Evolutionary conservation across 192 early-diverging fungal species (phyloP), one percentile per base, ranked within the genome.

Genomic region (Dimargaris cristalligena): DNA sequence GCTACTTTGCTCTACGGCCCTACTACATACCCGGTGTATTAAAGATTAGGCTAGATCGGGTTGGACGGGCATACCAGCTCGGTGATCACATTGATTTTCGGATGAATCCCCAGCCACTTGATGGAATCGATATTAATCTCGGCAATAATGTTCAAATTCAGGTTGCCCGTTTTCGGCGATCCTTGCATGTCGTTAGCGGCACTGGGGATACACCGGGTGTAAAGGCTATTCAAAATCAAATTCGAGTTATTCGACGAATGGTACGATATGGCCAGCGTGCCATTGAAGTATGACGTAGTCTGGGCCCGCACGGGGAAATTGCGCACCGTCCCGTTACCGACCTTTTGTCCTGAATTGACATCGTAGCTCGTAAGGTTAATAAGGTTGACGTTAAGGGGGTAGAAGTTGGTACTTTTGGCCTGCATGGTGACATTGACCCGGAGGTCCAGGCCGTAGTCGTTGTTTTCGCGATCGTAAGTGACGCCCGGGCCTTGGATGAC

Each of bases 401-500:
- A 74, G 30, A 74, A 74, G 34, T 68, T 74, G 44, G 65, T 66
- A 59, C 69, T 74, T 34, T 71, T 66, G 10, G 68, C 68, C 58
- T 64, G 66, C 41, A 71, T 68, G 23, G 59, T 74, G 30, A 74
- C 56, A 33, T 67, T 57, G 60, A 68, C 26, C 2, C 69, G 69
- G 66, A 74, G 66, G 0, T 57, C 44, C 34, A 74, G 34, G 0
- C 72, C 72, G 33, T 56, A 74, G 22, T 47, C 22, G 49, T 51
- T 71, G 20, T 58, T 20, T 4, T 52, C 48, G 0, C 47, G 46
- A 61, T 71, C 59, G 41, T 70, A 68, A 1, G 54, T 67, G 0
- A 74, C 59, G 16, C 25, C 28, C 4, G 72, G 69, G 0, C 66
- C 62, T 23, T 56, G 45, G 14, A 66, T 25, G 0, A 69, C 63